phyloP scores from a whole-genome alignment of 2,329 filamentous ascomycete genomes.

The Cladosporium sp. region DNA sequence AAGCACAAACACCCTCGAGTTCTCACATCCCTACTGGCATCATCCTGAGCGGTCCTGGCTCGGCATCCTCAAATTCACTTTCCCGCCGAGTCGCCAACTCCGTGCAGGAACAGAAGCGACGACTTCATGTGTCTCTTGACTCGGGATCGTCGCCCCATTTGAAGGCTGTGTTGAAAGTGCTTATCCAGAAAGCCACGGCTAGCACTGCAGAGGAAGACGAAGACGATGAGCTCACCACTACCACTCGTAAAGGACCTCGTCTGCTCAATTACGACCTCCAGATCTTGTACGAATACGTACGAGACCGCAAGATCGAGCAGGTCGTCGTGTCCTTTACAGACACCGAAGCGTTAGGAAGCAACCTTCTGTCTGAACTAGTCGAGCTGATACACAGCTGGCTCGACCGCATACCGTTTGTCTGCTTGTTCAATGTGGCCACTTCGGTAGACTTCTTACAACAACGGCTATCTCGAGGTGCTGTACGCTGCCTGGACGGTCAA shows the following conservation, averaged over 20 bases:
- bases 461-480: conserved; percentile 64
- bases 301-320: conserved; percentile 50
- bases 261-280: conserved; percentile 77
- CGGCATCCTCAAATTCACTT: conserved; percentile 69
- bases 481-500: conserved; percentile 62
- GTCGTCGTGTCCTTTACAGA: conserved; percentile 74
- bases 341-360: conserved; percentile 74
- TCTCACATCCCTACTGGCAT: conserved; percentile 35
- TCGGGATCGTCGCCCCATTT: conserved; percentile 70
- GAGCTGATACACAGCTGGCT: conserved; percentile 67
- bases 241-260: conserved; percentile 51
- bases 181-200: conserved; percentile 63
- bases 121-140: conserved; percentile 62
- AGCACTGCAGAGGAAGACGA: conserved; percentile 44
- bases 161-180: conserved; percentile 67
- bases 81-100: conserved; percentile 60
- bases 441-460: conserved; percentile 77
- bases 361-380: conserved; percentile 67
- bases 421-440: conserved; percentile 76
- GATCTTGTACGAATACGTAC: conserved; percentile 59
- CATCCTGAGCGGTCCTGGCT: conserved; percentile 73
- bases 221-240: conserved; percentile 50
- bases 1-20: conserved; percentile 7
- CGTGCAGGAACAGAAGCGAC: conserved; percentile 35
- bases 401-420: conserved; percentile 69